Base-by-base conservation (phyloP, 2,329 filamentous ascomycete species). In the Alternaria viburni region DNA sequence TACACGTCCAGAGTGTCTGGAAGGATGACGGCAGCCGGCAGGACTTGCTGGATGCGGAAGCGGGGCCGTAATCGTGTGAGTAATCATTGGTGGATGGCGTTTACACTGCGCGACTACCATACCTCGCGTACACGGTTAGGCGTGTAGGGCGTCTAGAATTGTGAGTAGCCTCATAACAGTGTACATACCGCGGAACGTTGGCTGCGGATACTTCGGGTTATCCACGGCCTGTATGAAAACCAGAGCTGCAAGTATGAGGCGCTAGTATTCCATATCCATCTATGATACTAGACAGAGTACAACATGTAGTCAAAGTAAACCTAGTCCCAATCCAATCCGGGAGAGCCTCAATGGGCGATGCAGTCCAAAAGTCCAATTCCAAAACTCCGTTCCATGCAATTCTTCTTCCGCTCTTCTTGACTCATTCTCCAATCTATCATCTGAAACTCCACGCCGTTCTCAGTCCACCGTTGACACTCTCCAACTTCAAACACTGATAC, bases 401-500 rank as follows among this genome's bases (percentile, higher is more conserved):
- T 44, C 30, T n/a, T 47, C 49, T 23, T 49, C 19, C 19, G 12
- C 62, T 61, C 17, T 26, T 17, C n/a, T 36, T 21, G 28, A 43
- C 11, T 7, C 19, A 43, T 15, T 17, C 28, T 13, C 32, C 81
- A 64, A 73, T 70, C 63, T 32, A 23, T 62, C 57, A 70, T 28
- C 68, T 54, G 49, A 84, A 82, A 30, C 69, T 76, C 80, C 81
- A 82, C 36, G 75, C 77, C 8, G 70, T 74, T 64, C 81, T 80
- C 17, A 68, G 62, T 0, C 81, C 81, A 5, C 72, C 70, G 5
- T 68, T 68, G 46, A 69, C 67, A 36, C 80, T 81, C 57, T 77
- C 79, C 65, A 87, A 70, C 67, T 79, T 80, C 68, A 87, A 70
- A 68, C 82, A 81, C 77, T 87, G 85, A 74, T 85, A 86, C 51